Percentiles rank a stretch among this genome's conserved stretches.
phyloP scores from a whole-genome alignment of 495 filamentous ascomycete genomes.

The Hypoxylon trugodes region DNA sequence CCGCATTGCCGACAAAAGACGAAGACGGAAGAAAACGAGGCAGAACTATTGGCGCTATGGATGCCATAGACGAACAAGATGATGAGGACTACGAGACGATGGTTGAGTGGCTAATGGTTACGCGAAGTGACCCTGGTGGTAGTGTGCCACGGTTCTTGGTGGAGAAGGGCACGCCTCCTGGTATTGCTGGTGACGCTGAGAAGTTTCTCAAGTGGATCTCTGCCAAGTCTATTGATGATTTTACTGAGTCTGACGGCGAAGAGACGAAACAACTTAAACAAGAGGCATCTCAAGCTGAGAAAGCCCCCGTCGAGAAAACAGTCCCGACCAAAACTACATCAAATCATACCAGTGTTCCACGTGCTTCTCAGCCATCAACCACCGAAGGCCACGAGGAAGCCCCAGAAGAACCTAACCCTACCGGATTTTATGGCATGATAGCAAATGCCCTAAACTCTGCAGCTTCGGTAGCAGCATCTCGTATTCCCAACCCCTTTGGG shows the following conservation, averaged over 20 bases:
- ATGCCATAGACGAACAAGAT: conserved; percentile 46
- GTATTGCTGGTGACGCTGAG: conserved; percentile 81
- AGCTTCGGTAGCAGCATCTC: conserved; percentile 51
- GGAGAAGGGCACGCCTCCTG: conserved; percentile 85
- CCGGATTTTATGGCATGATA: conserved; percentile 61
- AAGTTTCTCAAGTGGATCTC: conserved; percentile 90
- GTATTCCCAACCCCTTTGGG: conserved; percentile 45
- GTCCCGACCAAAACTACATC: conserved; percentile 6
- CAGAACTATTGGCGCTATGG: conserved; percentile 23
- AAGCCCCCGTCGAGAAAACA: conserved; percentile 20
- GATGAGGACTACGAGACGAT: conserved; percentile 63
- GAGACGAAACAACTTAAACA: conserved; percentile 31
- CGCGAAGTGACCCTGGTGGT: conserved; percentile 91
- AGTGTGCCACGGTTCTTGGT: conserved; percentile 94
- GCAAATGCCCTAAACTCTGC: conserved; percentile 54
- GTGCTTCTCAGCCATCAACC: not conserved
- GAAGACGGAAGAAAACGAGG: conserved; percentile 28
- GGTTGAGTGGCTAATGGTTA: conserved; percentile 97
- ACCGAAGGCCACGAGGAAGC: conserved; percentile 32
- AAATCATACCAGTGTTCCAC: conserved; percentile 5
- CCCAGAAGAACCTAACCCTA: conserved; percentile 56
- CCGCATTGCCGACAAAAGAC: conserved; percentile 4
- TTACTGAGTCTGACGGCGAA: conserved; percentile 39
- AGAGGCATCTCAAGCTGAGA: conserved; percentile 22
- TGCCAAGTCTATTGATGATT: conserved; percentile 57